Conservation (phyloP, 2,329 filamentous ascomycete genomes). For the Cercospora zeina region DNA sequence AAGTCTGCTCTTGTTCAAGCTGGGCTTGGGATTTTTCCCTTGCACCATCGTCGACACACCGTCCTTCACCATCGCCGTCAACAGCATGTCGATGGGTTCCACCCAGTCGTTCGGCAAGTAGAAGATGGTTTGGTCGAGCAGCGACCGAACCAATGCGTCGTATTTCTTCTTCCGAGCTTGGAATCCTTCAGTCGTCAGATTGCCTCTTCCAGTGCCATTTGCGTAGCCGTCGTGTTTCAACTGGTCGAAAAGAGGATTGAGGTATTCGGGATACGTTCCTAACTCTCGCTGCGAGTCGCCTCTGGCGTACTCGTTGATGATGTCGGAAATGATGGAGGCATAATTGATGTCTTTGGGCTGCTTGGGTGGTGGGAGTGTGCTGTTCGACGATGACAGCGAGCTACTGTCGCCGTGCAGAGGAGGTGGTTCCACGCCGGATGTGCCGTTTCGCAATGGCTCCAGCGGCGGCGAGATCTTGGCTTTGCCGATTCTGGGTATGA, state of each 20-base stretch:
- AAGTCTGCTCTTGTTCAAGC: not conserved
- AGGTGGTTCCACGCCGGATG: not conserved
- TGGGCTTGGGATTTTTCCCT: not conserved
- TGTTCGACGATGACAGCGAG: not conserved
- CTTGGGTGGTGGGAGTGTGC: not conserved
- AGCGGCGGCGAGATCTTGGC: not conserved
- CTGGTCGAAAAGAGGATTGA: not conserved
- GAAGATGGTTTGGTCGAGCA: not conserved
- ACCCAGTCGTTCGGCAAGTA: not conserved
- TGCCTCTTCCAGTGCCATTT: not conserved
- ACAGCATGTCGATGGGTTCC: not conserved
- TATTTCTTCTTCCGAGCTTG: not conserved
- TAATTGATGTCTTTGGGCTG: not conserved
- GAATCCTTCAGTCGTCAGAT: not conserved
- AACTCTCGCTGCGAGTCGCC: not conserved
- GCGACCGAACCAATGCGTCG: not conserved
- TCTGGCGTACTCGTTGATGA: not conserved
- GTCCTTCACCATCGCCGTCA: not conserved
- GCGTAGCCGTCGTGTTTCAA: not conserved
- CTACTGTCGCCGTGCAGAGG: not conserved
- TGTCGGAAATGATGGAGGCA: not conserved
- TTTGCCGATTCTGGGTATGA: not conserved
- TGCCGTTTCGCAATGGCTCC: not conserved
- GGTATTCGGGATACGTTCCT: not conserved
- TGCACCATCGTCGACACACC: not conserved